Conservation (phyloP, 176 grass and related monocot genomes). For the Zoysia japonica region DNA sequence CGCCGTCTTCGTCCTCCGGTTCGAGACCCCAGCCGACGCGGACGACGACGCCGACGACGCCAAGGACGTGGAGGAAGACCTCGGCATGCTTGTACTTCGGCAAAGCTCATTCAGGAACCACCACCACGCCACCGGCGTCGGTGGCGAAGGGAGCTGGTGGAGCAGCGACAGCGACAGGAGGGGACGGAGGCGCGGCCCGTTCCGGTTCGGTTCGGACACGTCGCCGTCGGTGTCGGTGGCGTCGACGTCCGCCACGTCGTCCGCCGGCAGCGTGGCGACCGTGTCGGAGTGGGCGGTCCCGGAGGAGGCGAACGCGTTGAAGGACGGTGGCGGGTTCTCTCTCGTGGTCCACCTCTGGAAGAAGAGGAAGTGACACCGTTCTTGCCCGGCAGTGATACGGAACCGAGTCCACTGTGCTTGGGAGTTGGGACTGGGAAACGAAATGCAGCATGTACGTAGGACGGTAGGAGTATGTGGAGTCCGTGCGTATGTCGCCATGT, state of each 20-base stretch:
- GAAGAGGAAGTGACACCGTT: slow-evolving; percentile 19
- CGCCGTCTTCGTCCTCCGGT: slow-evolving; percentile 67
- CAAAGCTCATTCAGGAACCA: slow-evolving; percentile 32
- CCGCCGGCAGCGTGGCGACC: slow-evolving; percentile 37
- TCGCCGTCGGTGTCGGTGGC: slow-evolving; percentile 54
- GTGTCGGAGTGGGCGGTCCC: slow-evolving; percentile 41
- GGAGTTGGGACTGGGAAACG: neutral
- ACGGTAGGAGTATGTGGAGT: too few relatives aligned
- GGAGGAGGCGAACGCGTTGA: slow-evolving; percentile 29
- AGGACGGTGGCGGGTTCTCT: slow-evolving; percentile 41
- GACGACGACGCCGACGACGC: neutral
- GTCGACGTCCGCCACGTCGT: slow-evolving; percentile 46
- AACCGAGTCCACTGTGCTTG: neutral
- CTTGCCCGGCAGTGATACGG: neutral
- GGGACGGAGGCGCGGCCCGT: slow-evolving; percentile 41
- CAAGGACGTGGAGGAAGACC: neutral
- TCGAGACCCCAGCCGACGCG: slow-evolving; percentile 30
- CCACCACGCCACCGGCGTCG: neutral
- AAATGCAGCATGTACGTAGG: neutral
- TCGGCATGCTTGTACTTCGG: neutral
- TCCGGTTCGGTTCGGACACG: slow-evolving; percentile 53
- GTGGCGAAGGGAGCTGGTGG: slow-evolving; percentile 30
- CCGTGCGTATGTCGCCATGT: neutral
- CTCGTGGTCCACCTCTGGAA: slow-evolving; percentile 47
- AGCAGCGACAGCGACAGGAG: slow-evolving; percentile 35